Evolutionary conservation across 2,329 filamentous ascomycete species (phyloP).

Genomic region (Trichophyton verrucosum): DNA sequence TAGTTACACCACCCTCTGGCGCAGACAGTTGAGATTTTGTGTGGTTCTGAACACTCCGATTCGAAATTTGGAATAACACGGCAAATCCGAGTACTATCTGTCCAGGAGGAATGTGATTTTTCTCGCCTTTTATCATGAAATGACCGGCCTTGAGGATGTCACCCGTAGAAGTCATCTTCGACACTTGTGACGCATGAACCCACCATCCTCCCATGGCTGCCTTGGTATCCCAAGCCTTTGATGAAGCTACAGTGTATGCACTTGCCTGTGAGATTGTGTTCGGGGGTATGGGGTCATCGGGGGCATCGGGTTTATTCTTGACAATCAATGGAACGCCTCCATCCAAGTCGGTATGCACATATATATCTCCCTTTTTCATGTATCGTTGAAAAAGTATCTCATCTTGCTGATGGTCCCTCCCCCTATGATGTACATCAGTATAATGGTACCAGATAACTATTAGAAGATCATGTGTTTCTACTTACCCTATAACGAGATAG

Average conservation of each 20-base stretch:
- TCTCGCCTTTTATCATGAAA: constrained; percentile 73
- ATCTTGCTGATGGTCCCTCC: constrained; percentile 77
- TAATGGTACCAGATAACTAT: neutral
- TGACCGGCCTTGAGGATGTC: constrained; percentile 67
- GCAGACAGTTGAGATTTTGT: constrained; percentile 51
- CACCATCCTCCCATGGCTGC: constrained; percentile 94
- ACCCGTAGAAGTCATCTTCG: constrained; percentile 66
- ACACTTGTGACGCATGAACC: constrained; percentile 82
- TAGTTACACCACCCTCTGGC: neutral
- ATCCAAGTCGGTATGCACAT: constrained; percentile 78
- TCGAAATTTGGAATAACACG: constrained; percentile 76
- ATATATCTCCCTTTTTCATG: constrained; percentile 78
- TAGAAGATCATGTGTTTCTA: neutral
- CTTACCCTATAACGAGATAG: constrained; percentile 67
- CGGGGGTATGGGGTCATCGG: constrained; percentile 79
- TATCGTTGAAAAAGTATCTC: constrained; percentile 84
- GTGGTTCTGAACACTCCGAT: constrained; percentile 72
- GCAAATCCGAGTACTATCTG: constrained; percentile 80
- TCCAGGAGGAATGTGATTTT: constrained; percentile 80
- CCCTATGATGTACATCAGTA: constrained; percentile 28
- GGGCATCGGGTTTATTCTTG: constrained; percentile 68
- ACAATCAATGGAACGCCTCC: constrained; percentile 78
- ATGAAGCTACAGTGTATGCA: constrained; percentile 69
- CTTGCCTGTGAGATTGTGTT: constrained; percentile 86
- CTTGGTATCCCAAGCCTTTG: constrained; percentile 90